These are phyloP conservation scores for Eustoma russellianum DNA, from an alignment of 257 asterid genomes.

Conservation along the genomic window DNA sequence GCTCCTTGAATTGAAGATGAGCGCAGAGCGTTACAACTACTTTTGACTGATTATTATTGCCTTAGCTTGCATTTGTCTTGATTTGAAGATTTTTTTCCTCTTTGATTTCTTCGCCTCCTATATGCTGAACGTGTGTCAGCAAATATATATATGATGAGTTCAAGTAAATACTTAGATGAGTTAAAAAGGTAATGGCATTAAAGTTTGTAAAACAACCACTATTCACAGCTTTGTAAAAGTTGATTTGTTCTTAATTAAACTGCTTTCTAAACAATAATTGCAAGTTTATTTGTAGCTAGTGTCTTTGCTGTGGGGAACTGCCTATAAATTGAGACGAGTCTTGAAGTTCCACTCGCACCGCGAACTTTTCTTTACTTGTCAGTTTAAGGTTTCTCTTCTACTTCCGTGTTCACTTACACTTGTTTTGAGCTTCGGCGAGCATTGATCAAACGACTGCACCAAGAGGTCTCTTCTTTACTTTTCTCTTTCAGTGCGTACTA, in stretches of 20 bases:
- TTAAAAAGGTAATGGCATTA: constrained; percentile 15
- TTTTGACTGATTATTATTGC: constrained; percentile 12
- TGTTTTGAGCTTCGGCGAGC: constrained; percentile 2
- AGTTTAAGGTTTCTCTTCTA: constrained; percentile 13
- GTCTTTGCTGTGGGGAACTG: constrained; percentile 6
- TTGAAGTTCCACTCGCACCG: constrained; percentile 1
- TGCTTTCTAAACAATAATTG: constrained; percentile 21
- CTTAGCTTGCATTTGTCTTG: constrained; percentile 9
- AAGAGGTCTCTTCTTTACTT: background rate
- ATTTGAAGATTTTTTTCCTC: constrained; percentile 8
- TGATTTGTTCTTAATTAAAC: constrained; percentile 23
- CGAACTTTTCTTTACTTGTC: constrained; percentile 7
- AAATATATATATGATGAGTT: constrained; percentile 4
- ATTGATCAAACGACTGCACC: background rate
- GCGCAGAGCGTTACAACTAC: constrained; percentile 11
- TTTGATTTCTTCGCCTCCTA: constrained; percentile 20
- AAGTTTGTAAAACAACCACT: constrained; percentile 14
- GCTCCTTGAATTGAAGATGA: constrained; percentile 2
- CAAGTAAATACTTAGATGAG: constrained; percentile 16
- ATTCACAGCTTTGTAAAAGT: constrained; percentile 32
- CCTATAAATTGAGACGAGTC: constrained; percentile 20
- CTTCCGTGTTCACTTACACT: constrained; percentile 4
- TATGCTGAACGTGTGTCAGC: constrained; percentile 18
- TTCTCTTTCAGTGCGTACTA: background rate
- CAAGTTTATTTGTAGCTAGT: too few species aligned